These are phyloP conservation scores for Scutellaria baicalensis DNA, from an alignment of 257 asterid genomes.

Conservation along the genomic window DNA sequence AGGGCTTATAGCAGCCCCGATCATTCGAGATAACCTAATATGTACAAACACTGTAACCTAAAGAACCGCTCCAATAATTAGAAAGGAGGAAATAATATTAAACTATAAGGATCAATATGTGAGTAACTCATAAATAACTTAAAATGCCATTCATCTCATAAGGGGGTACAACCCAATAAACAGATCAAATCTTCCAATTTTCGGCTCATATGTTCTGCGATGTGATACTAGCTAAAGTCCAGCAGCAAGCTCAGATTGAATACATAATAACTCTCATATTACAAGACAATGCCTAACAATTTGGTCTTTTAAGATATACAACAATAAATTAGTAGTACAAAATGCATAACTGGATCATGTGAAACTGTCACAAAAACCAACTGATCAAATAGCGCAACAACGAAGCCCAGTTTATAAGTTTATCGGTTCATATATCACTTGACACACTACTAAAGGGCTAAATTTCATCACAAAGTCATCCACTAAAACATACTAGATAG, in stretches of 20 bases:
- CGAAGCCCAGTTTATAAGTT: not conserved
- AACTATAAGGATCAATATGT: no score
- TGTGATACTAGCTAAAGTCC: not conserved
- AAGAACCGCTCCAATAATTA: no score
- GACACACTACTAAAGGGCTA: not conserved
- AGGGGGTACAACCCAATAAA: not conserved
- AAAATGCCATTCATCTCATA: not conserved
- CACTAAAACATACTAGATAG: not conserved
- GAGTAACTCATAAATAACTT: no score
- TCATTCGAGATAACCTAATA: no score
- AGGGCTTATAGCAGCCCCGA: no score
- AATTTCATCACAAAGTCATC: constrained; percentile 5
- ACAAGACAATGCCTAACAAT: no score
- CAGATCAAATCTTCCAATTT: no score
- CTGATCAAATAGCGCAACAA: no score
- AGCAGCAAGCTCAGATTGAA: not conserved
- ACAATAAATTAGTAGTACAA: not conserved
- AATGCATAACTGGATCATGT: not conserved
- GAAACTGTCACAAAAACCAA: not conserved
- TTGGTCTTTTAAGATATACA: not conserved
- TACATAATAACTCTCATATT: not conserved
- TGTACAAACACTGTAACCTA: no score
- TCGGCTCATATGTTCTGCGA: no score
- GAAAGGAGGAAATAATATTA: no score
- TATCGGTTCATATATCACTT: not conserved